Evolutionary conservation across 768 basidiomycete species (phyloP).

Genomic region (Nidula microcarpa): DNA sequence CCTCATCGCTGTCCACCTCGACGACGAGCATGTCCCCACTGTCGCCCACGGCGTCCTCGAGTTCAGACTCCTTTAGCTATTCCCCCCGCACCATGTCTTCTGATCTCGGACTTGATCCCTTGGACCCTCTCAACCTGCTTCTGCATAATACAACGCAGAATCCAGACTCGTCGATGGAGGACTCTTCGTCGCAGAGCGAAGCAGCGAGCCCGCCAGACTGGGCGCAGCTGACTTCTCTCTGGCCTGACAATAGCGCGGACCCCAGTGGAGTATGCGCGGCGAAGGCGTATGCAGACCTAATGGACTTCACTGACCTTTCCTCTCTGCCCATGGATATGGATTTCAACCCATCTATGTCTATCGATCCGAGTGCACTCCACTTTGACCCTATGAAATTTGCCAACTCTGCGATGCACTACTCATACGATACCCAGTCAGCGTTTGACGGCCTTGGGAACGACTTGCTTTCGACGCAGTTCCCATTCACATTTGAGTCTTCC

Average conservation of each 20-base stretch:
- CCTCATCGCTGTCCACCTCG: background rate
- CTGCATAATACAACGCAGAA: conserved; percentile 40
- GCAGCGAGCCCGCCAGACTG: conserved; percentile 42
- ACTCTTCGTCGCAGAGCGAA: conserved; percentile 18
- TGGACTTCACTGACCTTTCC: conserved; percentile 37
- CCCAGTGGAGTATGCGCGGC: conserved; percentile 3
- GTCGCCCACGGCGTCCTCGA: background rate
- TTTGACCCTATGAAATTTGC: conserved; percentile 29
- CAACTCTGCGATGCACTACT: background rate
- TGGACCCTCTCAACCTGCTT: conserved; percentile 57
- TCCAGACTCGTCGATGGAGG: conserved; percentile 30
- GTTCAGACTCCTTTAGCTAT: conserved; percentile 10
- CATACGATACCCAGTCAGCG: background rate
- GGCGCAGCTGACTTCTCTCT: conserved; percentile 49
- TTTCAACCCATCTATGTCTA: conserved; percentile 51
- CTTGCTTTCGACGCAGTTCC: conserved; percentile 23
- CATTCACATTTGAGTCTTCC: conserved; percentile 37
- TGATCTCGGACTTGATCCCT: conserved; percentile 49
- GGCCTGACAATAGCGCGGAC: conserved; percentile 32
- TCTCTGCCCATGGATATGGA: conserved; percentile 56
- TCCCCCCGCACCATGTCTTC: conserved; percentile 25
- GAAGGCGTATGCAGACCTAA: conserved; percentile 35
- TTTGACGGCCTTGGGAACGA: conserved; percentile 13
- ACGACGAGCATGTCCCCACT: background rate
- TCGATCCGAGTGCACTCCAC: conserved; percentile 66